Conservation (phyloP, 441 rosid genomes). For the Populus tomentosa region DNA sequence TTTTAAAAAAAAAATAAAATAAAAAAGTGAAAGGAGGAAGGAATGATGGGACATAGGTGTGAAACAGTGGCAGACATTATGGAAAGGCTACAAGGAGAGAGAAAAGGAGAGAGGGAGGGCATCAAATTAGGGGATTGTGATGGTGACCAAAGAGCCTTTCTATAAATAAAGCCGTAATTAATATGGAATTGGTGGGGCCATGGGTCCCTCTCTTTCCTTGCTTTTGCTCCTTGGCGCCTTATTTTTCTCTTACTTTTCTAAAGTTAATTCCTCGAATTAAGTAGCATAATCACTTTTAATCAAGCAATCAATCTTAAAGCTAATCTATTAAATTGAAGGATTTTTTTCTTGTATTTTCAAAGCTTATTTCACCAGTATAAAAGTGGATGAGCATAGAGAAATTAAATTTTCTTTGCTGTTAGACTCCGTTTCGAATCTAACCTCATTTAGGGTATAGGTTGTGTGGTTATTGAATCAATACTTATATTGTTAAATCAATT, state of each 20-base stretch:
- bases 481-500: fast-evolving
- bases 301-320: slow-evolving; percentile 1
- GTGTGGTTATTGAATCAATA: no score
- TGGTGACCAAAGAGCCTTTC: slow-evolving; percentile 25
- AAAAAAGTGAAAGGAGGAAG: background rate
- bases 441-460: no score
- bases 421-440: no score
- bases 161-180: slow-evolving; percentile 4
- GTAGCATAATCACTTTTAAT: slow-evolving; percentile 10
- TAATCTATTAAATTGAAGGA: background rate
- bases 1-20: background rate
- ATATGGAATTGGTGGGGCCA: slow-evolving; percentile 9
- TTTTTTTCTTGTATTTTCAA: no score
- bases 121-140: slow-evolving; percentile 28
- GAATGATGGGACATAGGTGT: slow-evolving; percentile 43
- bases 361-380: no score
- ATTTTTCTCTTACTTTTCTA: slow-evolving; percentile 15
- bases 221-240: slow-evolving; percentile 26
- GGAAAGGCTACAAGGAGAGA: slow-evolving; percentile 6
- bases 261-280: slow-evolving; percentile 26
- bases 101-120: slow-evolving; percentile 19
- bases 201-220: slow-evolving; percentile 20
- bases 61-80: slow-evolving; percentile 41
- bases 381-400: no score
- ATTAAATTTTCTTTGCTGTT: no score